These are phyloP conservation scores for Aspergillus pseudonomiae DNA, from an alignment of 2,329 filamentous ascomycete genomes.

Conservation along the genomic window DNA sequence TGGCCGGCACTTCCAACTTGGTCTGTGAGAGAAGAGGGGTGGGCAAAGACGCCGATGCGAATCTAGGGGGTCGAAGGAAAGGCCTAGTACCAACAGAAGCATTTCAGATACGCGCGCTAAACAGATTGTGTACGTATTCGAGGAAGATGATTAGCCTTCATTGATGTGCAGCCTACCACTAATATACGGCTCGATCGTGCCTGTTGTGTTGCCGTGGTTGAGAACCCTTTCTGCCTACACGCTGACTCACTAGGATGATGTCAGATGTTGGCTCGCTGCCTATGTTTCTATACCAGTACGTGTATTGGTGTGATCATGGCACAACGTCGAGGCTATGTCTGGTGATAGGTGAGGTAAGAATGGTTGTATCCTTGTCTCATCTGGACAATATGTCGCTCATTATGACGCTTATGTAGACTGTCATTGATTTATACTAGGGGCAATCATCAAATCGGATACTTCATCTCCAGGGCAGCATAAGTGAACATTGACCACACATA, in stretches of 20 bases:
- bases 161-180: background rate
- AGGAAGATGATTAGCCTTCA: background rate
- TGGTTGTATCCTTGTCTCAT: background rate
- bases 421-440: background rate
- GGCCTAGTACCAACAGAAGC: background rate
- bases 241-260: background rate
- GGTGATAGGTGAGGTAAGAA: background rate
- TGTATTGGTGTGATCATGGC: background rate
- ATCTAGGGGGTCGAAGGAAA: background rate
- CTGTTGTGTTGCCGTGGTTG: background rate
- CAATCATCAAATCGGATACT: background rate
- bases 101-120: background rate
- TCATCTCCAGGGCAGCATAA: background rate
- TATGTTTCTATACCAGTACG: background rate
- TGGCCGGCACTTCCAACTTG: background rate
- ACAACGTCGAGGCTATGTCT: background rate
- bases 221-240: slow-evolving; percentile 4
- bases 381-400: background rate
- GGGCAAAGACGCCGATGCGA: slow-evolving; percentile 1
- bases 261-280: background rate
- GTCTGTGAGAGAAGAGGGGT: slow-evolving; percentile 1
- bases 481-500: background rate
- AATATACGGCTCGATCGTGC: background rate
- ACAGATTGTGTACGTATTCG: background rate
- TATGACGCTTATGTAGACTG: background rate